Evolutionary conservation across 176 grass and related monocot genomes (phyloP).

Genomic region (Zea mays): DNA sequence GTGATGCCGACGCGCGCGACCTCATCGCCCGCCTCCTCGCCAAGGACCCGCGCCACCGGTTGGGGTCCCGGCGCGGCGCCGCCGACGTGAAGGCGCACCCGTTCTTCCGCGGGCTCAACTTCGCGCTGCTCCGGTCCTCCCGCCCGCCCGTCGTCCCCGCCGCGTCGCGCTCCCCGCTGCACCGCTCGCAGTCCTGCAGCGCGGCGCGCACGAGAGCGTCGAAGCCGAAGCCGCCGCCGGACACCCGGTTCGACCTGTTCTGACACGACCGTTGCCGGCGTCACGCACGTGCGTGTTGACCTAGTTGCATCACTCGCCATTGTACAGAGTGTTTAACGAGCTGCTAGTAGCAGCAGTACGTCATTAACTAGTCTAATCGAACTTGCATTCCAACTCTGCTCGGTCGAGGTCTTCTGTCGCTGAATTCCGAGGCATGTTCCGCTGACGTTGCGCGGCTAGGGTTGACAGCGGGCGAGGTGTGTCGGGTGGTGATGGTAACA

Average conservation of each 20-base stretch:
- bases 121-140: constrained; percentile 66
- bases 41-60: constrained; percentile 63
- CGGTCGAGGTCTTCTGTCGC: no score
- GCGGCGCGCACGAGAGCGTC: neutral
- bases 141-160: constrained; percentile 69
- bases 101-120: constrained; percentile 71
- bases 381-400: neutral
- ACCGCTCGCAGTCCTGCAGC: constrained; percentile 53
- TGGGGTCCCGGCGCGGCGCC: constrained; percentile 63
- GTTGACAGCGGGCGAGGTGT: neutral
- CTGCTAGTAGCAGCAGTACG: no score
- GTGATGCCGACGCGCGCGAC: constrained; percentile 47
- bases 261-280: neutral
- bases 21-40: constrained; percentile 62
- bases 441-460: neutral
- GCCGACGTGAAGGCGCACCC: constrained; percentile 74
- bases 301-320: neutral
- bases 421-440: neutral
- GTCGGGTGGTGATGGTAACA: neutral
- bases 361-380: constrained; percentile 27
- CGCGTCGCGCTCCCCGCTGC: neutral
- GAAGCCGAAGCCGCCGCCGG: neutral
- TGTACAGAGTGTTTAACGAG: constrained; percentile 21
- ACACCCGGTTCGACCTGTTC: constrained; percentile 45
- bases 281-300: constrained; percentile 32